phyloP scores from a whole-genome alignment of 2,329 filamentous ascomycete species.

The Trichoderma koningii region DNA sequence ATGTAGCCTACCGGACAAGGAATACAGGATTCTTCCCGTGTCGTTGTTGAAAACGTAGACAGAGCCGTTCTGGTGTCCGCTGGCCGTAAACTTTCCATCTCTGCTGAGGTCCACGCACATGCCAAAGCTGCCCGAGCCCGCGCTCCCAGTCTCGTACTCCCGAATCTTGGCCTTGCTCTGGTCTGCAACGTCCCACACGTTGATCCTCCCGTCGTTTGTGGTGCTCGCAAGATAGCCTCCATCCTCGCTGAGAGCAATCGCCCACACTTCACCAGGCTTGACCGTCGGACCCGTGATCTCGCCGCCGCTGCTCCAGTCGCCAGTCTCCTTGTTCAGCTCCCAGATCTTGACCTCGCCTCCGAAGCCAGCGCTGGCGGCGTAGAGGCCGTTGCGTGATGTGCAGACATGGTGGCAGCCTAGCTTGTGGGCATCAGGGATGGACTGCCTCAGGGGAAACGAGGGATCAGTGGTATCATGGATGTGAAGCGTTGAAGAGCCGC shows the following conservation, averaged over 20 bases:
- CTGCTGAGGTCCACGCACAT: slow-evolving; percentile 78
- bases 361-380: slow-evolving; percentile 84
- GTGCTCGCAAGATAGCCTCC: slow-evolving; percentile 84
- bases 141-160: slow-evolving; percentile 76
- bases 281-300: slow-evolving; percentile 49
- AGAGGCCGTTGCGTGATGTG: slow-evolving; percentile 66
- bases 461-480: slow-evolving; percentile 73
- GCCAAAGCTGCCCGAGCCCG: slow-evolving; percentile 82
- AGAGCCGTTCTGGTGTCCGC: slow-evolving; percentile 87
- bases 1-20: slow-evolving; percentile 67
- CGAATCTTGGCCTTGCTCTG: slow-evolving; percentile 65
- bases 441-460: slow-evolving; percentile 76
- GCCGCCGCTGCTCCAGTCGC: slow-evolving; percentile 51
- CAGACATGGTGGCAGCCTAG: slow-evolving; percentile 90
- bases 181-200: slow-evolving; percentile 75
- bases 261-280: slow-evolving; percentile 78
- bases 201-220: slow-evolving; percentile 83
- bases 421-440: slow-evolving; percentile 76
- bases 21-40: slow-evolving; percentile 80
- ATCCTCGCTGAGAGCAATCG: slow-evolving; percentile 79
- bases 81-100: slow-evolving; percentile 84
- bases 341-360: slow-evolving; percentile 87
- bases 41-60: slow-evolving; percentile 96
- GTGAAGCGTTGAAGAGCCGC: slow-evolving; percentile 79
- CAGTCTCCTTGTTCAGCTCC: slow-evolving; percentile 59